Evolutionary conservation across 495 filamentous ascomycete species (phyloP).

Genomic region (Aspergillus biplanus): DNA sequence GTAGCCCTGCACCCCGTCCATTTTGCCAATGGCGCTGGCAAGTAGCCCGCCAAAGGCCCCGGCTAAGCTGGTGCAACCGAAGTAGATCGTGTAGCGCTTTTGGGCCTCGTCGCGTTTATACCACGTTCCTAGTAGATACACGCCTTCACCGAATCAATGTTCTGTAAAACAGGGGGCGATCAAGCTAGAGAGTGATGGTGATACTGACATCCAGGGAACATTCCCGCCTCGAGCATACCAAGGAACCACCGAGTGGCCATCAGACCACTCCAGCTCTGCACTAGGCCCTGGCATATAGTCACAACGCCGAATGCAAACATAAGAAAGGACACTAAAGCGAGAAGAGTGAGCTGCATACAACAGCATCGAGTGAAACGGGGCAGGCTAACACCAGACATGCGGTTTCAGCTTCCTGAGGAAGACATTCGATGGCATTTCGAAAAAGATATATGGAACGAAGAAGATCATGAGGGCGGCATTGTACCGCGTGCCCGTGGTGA

Average conservation of each 20-base stretch:
- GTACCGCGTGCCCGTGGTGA: slow-evolving; percentile 49
- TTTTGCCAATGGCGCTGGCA: slow-evolving; percentile 81
- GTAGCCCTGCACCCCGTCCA: slow-evolving; percentile 64
- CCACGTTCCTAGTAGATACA: slow-evolving; percentile 81
- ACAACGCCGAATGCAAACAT: slow-evolving; percentile 80
- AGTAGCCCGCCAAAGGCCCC: slow-evolving; percentile 88
- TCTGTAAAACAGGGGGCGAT: no score
- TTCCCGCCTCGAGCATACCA: slow-evolving; percentile 76
- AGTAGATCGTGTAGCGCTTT: slow-evolving; percentile 87
- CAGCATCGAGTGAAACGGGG: slow-evolving; percentile 18
- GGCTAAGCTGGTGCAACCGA: slow-evolving; percentile 75
- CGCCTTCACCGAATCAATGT: slow-evolving; percentile 6
- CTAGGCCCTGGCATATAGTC: slow-evolving; percentile 73
- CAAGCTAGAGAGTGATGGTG: neutral
- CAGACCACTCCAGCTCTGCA: slow-evolving; percentile 70
- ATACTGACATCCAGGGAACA: slow-evolving; percentile 66
- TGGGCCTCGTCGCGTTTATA: slow-evolving; percentile 85
- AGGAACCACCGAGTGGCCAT: slow-evolving; percentile 79
- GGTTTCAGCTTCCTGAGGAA: slow-evolving; percentile 67
- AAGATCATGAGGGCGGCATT: slow-evolving; percentile 65
- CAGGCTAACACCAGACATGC: slow-evolving; percentile 51
- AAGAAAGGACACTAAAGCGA: slow-evolving; percentile 58
- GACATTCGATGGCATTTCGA: slow-evolving; percentile 67
- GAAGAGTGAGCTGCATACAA: slow-evolving; percentile 10
- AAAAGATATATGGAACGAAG: slow-evolving; percentile 65